Evolutionary conservation across 257 asterid species (phyloP), one percentile per base, ranked within the genome.

Genomic region (Henckelia pumila): DNA sequence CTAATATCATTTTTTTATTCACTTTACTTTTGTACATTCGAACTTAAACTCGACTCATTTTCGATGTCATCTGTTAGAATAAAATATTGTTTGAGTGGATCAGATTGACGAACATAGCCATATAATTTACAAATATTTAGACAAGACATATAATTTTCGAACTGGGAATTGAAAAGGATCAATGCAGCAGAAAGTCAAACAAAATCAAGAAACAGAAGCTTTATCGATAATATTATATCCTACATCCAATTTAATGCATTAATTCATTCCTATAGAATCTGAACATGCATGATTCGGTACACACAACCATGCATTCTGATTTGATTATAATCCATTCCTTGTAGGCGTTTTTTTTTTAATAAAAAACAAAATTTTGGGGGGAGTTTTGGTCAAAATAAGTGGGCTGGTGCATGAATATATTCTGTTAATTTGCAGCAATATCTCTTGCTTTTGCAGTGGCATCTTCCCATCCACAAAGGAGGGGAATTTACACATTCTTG

Each of bases 391-490:
- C 79, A 80, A 80, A 63, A 76, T 61, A 69, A 64, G 77, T 71
- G 81, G 72, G 82, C 81, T 63, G 68, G 68, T 66, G 26, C 69
- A 76, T 76, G 84, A 66, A 79, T 79, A 76, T 44, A 80, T 80
- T 71, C 82, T 73, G 20, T 24, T 58, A 26, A 40, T 67, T 67
- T 71, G 77, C 79, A 66, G 77, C 79, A 66, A 71, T 65, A 62
- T 28, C 33, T 32, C 55, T 70, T 73, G 68, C 67, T 69, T 69
- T 65, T 69, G 56, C 56, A 50, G 59, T 64, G n/a, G 69, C 26
- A 32, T 61, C 60, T 63, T 73, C 76, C 75, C 73, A 28, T 56
- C 66, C 49, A 60, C 7, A 2, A 29, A 63, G 50, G 56, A 37
- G 17, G 67, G 13, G 55, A 66, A 63, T 20, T 63, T 40, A 26